Base-by-base conservation (phyloP, 2,329 filamentous ascomycete genomes). In the Knoxdaviesia capensis region DNA sequence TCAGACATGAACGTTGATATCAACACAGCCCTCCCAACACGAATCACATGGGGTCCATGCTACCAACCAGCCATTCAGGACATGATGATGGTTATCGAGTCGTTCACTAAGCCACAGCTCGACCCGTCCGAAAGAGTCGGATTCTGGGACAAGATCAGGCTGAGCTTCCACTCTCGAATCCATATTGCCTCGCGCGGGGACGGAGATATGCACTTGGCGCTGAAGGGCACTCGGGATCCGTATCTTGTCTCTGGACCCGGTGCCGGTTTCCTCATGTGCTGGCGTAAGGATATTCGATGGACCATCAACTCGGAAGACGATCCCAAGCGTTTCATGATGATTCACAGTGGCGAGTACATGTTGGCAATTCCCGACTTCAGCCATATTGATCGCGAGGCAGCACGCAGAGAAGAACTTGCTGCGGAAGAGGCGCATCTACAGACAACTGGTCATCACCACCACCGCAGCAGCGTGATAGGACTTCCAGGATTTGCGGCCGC, bases 51-150 rank as follows among this genome's bases (percentile, higher is more conserved):
- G 92, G 87, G 87, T 6, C 87, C 90, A 38, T 94, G 87, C 2
- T 98, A 96, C 53, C 92, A 98, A 54, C 90, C 92, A 31, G 88
- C 88, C 1, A 88, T 98, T 40, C 90, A 98, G 57, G 92, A 98
- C 54, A 94, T 96, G 81, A 98, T 98, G 90, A 94, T 96, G 72
- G 87, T 87, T 30, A 82, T 98, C 46, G 90, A 98, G 59, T 88
- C 83, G 3, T 96, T 98, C 56, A 94, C 88, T 1, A 98, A 98
- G 55, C 85, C 88, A 6, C 87, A 88, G 48, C 68, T 94, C 31
- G 92, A 98, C 56, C 80, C 83, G 1, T 96, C 90, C 0, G 92
- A 98, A 48, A 72, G 81, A 43, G 85, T 93, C 39, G 90, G 90
- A 3, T 98, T 98, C 63, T 98, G 90, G 90, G 90, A 98, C 61